Evolutionary conservation across 495 filamentous ascomycete species (phyloP), one percentile per base, ranked within the genome.

Genomic region (Schizothecium vesticola): DNA sequence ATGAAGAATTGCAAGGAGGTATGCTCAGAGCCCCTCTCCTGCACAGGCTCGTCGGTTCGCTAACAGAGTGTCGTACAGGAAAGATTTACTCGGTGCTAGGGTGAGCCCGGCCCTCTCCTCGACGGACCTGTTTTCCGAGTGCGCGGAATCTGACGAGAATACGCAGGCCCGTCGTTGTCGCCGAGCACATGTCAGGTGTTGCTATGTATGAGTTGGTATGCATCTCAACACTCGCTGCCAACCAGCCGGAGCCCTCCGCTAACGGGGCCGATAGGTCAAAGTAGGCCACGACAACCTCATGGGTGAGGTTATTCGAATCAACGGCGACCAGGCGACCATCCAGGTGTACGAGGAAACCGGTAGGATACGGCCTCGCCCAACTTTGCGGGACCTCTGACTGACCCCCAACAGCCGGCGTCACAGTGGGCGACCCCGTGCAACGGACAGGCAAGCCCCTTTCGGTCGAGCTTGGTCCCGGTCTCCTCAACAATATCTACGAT

Each of bases 401-500:
- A 64, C 23, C 57, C 65, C 16, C 31, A 64, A 70, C 72, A 94
- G 96, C 93, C 83, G 95, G 95, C 80, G 89, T 99, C 71, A 97
- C 90, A 60, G 94, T 99, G 74, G 95, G 96, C 73, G 95, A 99
- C 75, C 95, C 95, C 59, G 96, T 99, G 64, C 66, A 83, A 33
- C 87, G 93, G 70, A 96, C 95, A 19, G 92, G 93, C 74, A 97
- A 97, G 85, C 96, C 95, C 67, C 85, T 99, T 4, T 96, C 94
- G 60, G 95, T 99, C 77, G 96, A 99, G 80, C 89, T 98, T 64
- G 95, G 95, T 28, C 95, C 95, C 70, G 95, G 96, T 74, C 81
- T 99, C 81, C 92, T 99, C 88, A 94, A 98, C 83, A 99, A 96
- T 63, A 99, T 99, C 77, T 99, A 99, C 83, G 96, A 99, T 77